Conservation (phyloP, 176 grass and related monocot genomes). For the Guadua angustifolia region DNA sequence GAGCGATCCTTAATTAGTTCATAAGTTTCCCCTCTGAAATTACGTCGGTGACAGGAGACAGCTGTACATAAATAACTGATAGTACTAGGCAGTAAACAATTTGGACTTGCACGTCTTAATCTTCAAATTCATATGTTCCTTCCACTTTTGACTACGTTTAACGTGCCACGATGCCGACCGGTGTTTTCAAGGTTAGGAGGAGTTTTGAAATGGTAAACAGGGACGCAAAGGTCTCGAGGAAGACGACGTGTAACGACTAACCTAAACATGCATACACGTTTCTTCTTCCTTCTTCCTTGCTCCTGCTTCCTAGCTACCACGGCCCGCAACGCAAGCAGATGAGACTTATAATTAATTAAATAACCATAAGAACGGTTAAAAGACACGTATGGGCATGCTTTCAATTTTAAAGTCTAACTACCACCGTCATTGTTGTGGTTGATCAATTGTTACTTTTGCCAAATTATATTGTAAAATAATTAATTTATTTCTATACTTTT, state of each 20-base stretch:
- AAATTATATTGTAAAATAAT: neutral
- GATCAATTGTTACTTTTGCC: neutral
- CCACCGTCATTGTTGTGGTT: neutral
- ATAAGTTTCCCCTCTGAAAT: neutral
- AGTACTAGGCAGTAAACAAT: no score
- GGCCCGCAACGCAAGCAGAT: neutral
- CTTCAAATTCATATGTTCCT: no score
- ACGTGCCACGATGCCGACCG: neutral
- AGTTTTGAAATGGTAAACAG: constrained; percentile 41
- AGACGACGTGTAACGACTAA: constrained; percentile 45
- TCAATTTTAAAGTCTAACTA: neutral
- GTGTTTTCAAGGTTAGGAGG: constrained; percentile 25
- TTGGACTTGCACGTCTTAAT: no score
- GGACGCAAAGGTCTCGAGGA: constrained; percentile 32
- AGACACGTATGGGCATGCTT: neutral
- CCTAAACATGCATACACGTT: constrained; percentile 22
- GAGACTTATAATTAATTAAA: neutral
- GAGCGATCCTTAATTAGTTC: neutral
- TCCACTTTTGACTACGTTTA: constrained; percentile 14
- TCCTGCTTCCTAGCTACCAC: neutral
- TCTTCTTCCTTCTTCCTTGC: neutral
- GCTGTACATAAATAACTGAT: neutral
- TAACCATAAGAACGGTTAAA: neutral
- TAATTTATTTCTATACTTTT: neutral
- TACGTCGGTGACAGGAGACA: neutral